These are phyloP conservation scores for Cladophialophora yegresii DNA, from an alignment of 2,329 filamentous ascomycete species.

Conservation along the genomic window DNA sequence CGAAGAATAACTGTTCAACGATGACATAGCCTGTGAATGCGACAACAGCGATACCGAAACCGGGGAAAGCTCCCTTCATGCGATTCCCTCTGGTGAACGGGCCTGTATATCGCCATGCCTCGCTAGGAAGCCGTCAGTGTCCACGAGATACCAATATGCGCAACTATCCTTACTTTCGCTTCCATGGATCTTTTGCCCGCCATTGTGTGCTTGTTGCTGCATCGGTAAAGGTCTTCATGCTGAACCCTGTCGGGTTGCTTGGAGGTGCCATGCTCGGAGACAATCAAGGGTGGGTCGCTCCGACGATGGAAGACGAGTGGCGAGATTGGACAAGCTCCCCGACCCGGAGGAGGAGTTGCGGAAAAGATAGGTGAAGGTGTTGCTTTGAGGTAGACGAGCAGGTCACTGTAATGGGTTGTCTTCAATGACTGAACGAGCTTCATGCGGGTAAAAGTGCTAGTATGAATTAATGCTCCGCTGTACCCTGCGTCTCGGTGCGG, in stretches of 20 bases:
- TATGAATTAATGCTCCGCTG: not conserved
- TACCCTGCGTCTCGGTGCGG: no score
- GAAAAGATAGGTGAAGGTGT: not conserved
- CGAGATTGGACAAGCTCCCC: not conserved
- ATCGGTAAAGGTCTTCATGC: constrained; percentile 58
- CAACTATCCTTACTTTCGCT: constrained; percentile 55
- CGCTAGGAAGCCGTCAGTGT: constrained; percentile 57
- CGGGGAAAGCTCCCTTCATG: constrained; percentile 83
- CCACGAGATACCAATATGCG: not conserved
- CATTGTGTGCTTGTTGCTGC: constrained; percentile 36
- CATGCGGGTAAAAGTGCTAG: not conserved
- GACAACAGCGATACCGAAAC: constrained; percentile 86
- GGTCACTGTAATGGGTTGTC: not conserved
- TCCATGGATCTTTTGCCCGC: constrained; percentile 60
- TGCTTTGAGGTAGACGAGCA: not conserved
- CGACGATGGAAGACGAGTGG: not conserved
- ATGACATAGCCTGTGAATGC: constrained; percentile 87
- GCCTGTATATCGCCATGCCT: constrained; percentile 92
- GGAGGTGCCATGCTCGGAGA: constrained; percentile 20
- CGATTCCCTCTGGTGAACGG: constrained; percentile 86
- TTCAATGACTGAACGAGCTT: not conserved
- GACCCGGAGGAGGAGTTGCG: not conserved
- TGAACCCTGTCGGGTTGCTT: constrained; percentile 85
- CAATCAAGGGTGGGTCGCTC: not conserved
- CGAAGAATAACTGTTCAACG: constrained; percentile 83